Evolutionary conservation across 192 early-diverging fungal species (phyloP).

Genomic region (Backusella psychrophila): DNA sequence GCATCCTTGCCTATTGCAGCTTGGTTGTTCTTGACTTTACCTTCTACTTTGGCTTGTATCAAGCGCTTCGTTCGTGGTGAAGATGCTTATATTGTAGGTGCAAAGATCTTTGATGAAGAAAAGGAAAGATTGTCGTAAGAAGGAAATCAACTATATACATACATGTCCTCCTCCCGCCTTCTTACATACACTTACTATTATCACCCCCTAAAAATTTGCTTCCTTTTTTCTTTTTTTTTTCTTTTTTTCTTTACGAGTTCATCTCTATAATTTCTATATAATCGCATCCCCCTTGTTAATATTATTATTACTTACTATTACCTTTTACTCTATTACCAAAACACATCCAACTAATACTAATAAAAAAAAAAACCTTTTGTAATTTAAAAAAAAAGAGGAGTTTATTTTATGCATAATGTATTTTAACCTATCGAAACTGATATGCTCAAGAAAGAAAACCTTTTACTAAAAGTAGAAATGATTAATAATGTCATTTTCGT

Average conservation of each 20-base stretch:
- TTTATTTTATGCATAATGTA: neutral
- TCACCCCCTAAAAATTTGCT: neutral
- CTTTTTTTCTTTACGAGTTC: neutral
- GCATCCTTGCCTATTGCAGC: slow-evolving; percentile 41
- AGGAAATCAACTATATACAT: neutral
- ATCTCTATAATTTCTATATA: neutral
- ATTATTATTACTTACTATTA: neutral
- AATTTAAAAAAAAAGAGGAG: neutral
- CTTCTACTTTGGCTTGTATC: slow-evolving; percentile 43
- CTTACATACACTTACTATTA: neutral
- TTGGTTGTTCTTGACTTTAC: slow-evolving; percentile 51
- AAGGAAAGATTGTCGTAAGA: slow-evolving; percentile 2
- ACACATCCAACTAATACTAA: neutral
- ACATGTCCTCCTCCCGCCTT: neutral
- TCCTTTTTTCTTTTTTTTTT: neutral
- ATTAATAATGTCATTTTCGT: neutral
- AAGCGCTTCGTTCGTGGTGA: slow-evolving; percentile 34
- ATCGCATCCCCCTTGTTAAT: neutral
- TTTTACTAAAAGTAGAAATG: neutral
- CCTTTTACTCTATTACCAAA: neutral
- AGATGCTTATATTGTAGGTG: slow-evolving; percentile 38
- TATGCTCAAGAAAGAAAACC: neutral
- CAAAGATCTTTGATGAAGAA: slow-evolving; percentile 38
- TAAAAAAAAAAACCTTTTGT: neutral
- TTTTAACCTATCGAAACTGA: neutral